Percentiles rank a stretch among this genome's conserved stretches.
phyloP scores from a whole-genome alignment of 176 grass and related monocot species.

The Oryza glaberrima region DNA sequence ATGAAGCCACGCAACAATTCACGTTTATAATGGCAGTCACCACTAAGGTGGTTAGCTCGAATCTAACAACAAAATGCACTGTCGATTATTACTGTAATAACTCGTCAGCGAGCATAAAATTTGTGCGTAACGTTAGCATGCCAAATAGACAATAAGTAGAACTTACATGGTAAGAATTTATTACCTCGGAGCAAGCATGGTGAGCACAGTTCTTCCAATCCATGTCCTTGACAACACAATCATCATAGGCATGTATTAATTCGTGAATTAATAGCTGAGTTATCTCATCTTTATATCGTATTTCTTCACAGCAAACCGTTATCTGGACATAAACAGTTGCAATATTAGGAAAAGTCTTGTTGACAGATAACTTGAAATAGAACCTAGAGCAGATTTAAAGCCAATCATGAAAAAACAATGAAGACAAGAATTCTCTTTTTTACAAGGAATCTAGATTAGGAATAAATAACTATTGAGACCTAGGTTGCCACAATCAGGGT shows the following conservation, averaged over 20 bases:
- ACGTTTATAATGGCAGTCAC: slow-evolving; percentile 91
- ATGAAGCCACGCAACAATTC: slow-evolving; percentile 87
- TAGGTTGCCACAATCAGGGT: not conserved
- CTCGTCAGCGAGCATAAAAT: slow-evolving; percentile 5
- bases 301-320: slow-evolving; percentile 80
- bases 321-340: slow-evolving; percentile 53
- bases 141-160: not conserved
- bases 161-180: slow-evolving; percentile 12
- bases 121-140: slow-evolving; percentile 1
- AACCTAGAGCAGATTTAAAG: not conserved
- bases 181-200: slow-evolving; percentile 97
- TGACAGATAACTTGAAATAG: slow-evolving; percentile 6
- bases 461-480: not conserved
- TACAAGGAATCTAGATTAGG: not conserved
- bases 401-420: not conserved
- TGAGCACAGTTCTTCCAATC: slow-evolving; percentile 91
- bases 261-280: slow-evolving; percentile 83
- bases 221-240: slow-evolving; percentile 80
- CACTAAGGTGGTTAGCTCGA: slow-evolving; percentile 92
- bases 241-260: slow-evolving; percentile 95
- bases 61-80: slow-evolving; percentile 58
- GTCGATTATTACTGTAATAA: slow-evolving; percentile 1
- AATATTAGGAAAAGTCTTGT: slow-evolving; percentile 18
- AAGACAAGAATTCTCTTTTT: not conserved
- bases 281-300: slow-evolving; percentile 70